Evolutionary conservation across 2,329 filamentous ascomycete species (phyloP).

Genomic region (Truncatella angustata): DNA sequence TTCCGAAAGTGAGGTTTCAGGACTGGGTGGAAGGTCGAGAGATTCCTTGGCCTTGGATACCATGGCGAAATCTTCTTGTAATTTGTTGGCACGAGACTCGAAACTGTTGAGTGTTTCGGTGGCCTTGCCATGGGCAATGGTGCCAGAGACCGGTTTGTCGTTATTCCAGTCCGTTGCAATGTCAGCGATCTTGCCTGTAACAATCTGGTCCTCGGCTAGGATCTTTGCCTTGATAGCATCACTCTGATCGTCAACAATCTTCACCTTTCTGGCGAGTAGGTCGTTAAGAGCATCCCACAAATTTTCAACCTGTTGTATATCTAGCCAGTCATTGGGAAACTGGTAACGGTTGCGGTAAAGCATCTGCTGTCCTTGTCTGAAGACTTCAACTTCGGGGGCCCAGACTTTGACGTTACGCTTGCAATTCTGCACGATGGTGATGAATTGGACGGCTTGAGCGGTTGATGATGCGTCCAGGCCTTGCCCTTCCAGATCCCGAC

Average conservation of each 20-base stretch:
- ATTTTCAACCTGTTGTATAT: constrained; percentile 92
- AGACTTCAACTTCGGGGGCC: constrained; percentile 94
- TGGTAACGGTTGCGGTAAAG: constrained; percentile 90
- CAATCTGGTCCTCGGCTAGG: constrained; percentile 85
- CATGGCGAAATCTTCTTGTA: constrained; percentile 88
- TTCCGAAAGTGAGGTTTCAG: constrained; percentile 77
- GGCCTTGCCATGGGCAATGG: constrained; percentile 85
- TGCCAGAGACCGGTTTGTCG: constrained; percentile 94
- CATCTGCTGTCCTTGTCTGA: constrained; percentile 92
- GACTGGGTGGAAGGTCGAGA: constrained; percentile 78
- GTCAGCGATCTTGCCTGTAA: constrained; percentile 83
- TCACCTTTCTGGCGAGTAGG: constrained; percentile 85
- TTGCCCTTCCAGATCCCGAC: constrained; percentile 86
- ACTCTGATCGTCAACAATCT: constrained; percentile 94
- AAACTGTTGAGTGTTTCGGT: constrained; percentile 80
- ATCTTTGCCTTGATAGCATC: constrained; percentile 96
- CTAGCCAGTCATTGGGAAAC: constrained; percentile 90
- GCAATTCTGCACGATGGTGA: constrained; percentile 95
- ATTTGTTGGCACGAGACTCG: constrained; percentile 77
- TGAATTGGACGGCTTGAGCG: constrained; percentile 95
- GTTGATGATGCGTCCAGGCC: constrained; percentile 93
- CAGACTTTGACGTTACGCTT: constrained; percentile 91
- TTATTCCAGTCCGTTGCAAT: constrained; percentile 88
- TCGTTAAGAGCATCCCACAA: constrained; percentile 95
- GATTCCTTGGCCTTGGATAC: constrained; percentile 96